A percentile compares a stretch with the other conserved stretches of the same genome.
Conservation (phyloP, 495 filamentous ascomycete species). For the Podospora fimiseda region DNA sequence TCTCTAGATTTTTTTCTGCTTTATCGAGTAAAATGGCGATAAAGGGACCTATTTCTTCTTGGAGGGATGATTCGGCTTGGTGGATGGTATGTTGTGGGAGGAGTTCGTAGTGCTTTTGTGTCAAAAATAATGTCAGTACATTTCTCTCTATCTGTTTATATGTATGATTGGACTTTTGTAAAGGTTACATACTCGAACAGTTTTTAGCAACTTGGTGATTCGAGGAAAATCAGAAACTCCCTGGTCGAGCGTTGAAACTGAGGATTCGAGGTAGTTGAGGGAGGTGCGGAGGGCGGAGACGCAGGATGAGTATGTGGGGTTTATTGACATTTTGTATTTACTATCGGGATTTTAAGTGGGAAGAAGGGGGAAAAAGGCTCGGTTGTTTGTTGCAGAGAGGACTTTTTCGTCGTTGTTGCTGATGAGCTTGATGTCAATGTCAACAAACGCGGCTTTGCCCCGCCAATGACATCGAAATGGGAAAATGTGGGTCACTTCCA, state of each 20-base stretch:
- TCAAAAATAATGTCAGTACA: too few species aligned
- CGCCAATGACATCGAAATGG: too few species aligned
- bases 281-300: conserved; percentile 43
- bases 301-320: conserved; percentile 39
- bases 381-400: not conserved
- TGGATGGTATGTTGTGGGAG: conserved; percentile 45
- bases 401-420: not conserved
- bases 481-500: too few species aligned
- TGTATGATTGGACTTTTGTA: not conserved
- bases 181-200: conserved; percentile 38
- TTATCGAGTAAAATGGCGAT: conserved; percentile 41
- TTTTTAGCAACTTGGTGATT: conserved; percentile 39
- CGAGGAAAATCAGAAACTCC: conserved; percentile 44
- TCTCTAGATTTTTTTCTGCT: conserved; percentile 40
- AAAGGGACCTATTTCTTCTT: conserved; percentile 45
- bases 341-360: too few species aligned
- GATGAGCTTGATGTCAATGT: not conserved
- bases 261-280: conserved; percentile 46
- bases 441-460: not conserved
- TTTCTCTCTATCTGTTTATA: not conserved
- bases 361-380: not conserved
- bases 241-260: conserved; percentile 37
- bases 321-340: conserved; percentile 17
- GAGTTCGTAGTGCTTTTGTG: conserved; percentile 43
- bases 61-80: conserved; percentile 42